These are phyloP conservation scores for Tetrapyrgos nigripes DNA, from an alignment of 1,284 basidiomycete species.

Conservation along the genomic window DNA sequence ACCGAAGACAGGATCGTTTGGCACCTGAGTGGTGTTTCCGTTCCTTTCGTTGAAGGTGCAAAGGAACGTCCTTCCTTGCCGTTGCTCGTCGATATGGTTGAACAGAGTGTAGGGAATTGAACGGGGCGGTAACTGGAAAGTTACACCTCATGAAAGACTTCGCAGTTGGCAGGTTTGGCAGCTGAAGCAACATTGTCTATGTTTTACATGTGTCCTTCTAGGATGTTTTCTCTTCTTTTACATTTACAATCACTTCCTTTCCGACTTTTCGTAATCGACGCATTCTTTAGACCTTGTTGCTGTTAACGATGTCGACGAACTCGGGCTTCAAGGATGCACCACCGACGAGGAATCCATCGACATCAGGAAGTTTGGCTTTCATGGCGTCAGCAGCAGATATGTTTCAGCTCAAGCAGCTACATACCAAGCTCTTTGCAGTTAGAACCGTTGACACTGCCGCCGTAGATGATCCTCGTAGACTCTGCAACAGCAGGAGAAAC, in stretches of 20 bases:
- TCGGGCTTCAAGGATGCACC: slow-evolving; percentile 98
- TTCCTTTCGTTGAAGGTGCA: slow-evolving; percentile 7
- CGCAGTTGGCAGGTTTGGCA: too few species aligned
- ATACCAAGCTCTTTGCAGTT: slow-evolving; percentile 89
- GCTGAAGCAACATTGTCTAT: too few species aligned
- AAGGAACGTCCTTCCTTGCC: slow-evolving; percentile 1
- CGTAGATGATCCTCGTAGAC: slow-evolving; percentile 90
- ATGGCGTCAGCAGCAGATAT: slow-evolving; percentile 3
- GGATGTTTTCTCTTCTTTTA: not conserved
- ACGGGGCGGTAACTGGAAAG: too few species aligned
- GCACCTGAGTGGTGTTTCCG: slow-evolving; percentile 3
- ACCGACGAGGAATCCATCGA: slow-evolving; percentile 99
- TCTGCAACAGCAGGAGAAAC: slow-evolving; percentile 80
- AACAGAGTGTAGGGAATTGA: not conserved
- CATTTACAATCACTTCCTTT: not conserved
- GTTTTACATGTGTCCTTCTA: slow-evolving; percentile 6
- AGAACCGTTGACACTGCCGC: slow-evolving; percentile 89
- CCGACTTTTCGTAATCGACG: not conserved
- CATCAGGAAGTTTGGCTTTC: slow-evolving; percentile 78
- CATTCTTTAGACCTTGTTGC: slow-evolving; percentile 40
- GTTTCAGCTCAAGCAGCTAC: slow-evolving; percentile 28
- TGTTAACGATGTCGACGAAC: slow-evolving; percentile 93
- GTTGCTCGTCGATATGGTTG: slow-evolving; percentile 1
- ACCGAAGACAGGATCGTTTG: slow-evolving; percentile 8
- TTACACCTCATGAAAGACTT: too few species aligned